Percentiles rank a stretch among this genome's conserved stretches.
These are phyloP conservation scores for Paulownia fortunei DNA, from an alignment of 257 asterid genomes.

Conservation along the genomic window DNA sequence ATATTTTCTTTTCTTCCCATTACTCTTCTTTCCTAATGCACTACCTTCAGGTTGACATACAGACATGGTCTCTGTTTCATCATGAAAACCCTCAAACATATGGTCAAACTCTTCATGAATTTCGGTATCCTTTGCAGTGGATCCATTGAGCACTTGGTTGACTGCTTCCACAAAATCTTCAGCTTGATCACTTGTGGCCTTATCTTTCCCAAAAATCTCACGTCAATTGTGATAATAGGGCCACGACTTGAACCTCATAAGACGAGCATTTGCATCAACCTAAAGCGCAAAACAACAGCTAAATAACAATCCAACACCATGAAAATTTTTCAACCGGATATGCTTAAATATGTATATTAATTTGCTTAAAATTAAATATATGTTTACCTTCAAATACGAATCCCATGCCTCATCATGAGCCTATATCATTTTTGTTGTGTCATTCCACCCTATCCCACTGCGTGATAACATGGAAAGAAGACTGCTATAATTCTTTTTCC, in stretches of 20 bases:
- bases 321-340: too few species aligned
- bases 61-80: background rate
- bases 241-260: background rate
- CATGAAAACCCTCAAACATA: background rate
- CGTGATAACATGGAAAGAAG: background rate
- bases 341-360: too few species aligned
- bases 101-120: too few species aligned
- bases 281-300: background rate
- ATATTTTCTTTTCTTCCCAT: background rate
- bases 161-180: background rate
- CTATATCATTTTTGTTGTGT: background rate
- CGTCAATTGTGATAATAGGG: background rate
- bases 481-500: background rate
- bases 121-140: too few species aligned
- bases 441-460: background rate
- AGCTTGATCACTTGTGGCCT: background rate
- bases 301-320: too few species aligned
- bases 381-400: background rate
- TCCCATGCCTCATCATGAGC: background rate
- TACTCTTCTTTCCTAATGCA: background rate
- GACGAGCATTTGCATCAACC: background rate
- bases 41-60: background rate
- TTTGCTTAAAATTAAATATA: too few species aligned
- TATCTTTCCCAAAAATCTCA: background rate
- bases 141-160: background rate